These are phyloP conservation scores for Nicotiana sylvestris DNA, from an alignment of 257 asterid species.

Conservation along the genomic window DNA sequence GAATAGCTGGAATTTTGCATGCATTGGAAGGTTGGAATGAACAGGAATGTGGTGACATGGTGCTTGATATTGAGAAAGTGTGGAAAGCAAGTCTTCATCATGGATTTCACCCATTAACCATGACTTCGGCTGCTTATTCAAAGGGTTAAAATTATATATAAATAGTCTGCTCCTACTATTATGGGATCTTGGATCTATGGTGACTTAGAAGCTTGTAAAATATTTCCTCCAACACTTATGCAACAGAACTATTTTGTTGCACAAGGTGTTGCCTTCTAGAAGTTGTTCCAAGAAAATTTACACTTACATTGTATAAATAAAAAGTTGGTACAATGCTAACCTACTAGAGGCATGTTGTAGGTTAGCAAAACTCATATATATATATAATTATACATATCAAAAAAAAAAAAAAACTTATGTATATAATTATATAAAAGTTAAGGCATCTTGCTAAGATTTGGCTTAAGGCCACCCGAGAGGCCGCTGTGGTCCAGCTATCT, in stretches of 20 bases:
- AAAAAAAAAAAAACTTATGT: too few species aligned
- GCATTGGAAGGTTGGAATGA: constrained; percentile 67
- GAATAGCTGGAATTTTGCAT: constrained; percentile 71
- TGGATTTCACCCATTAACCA: constrained; percentile 55
- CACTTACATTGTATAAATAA: too few species aligned
- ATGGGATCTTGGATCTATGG: neutral
- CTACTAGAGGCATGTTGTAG: too few species aligned
- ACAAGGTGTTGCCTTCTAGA: neutral
- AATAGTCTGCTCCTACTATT: neutral
- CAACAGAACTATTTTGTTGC: neutral
- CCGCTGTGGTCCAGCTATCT: neutral
- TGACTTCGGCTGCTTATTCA: neutral
- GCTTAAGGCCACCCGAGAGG: neutral
- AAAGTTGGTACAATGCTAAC: too few species aligned
- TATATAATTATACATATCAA: too few species aligned
- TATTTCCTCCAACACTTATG: neutral
- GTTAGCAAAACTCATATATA: neutral
- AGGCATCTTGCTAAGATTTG: neutral
- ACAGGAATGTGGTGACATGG: constrained; percentile 70
- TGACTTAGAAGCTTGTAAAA: neutral
- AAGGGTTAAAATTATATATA: neutral
- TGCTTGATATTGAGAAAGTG: constrained; percentile 46
- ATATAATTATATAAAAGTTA: neutral
- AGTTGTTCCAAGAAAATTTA: neutral
- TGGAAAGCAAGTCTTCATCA: constrained; percentile 69